Evolutionary conservation across 1,139 yeast species (phyloP), one percentile per base, ranked within the genome.

Genomic region (Scheffersomyces cryptocercus): DNA sequence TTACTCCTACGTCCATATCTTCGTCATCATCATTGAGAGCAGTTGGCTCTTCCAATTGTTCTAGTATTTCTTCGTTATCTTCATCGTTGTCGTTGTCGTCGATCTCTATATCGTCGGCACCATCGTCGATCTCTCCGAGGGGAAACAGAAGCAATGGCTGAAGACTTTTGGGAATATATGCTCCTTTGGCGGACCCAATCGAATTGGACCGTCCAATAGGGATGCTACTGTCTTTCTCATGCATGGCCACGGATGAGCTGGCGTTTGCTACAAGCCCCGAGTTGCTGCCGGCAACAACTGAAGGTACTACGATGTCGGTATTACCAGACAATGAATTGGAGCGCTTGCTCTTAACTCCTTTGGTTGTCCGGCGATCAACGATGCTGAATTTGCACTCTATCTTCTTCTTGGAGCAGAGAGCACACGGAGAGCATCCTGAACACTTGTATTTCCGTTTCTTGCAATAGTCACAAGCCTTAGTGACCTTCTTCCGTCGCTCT

Each of bases 361-460:
- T 52, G 28, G 55, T 52, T n/a, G 66, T 61, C 37, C 70, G 43
- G 36, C 61, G 53, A 40, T 65, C 70, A 14, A 64, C 52, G 7
- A 55, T 58, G 36, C 62, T 60, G 40, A 60, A 64, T 35, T 55
- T 51, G 46, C 70, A 65, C 11, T 53, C 56, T 20, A 51, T 46
- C 10, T 58, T 59, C 47, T 57, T 61, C 51, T 55, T 62, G 28
- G 49, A 41, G 48, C 70, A 65, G 28, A 57, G 46, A 15, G 53
- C 57, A 50, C 70, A 65, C 0, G 70, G 70, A 4, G 54, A 51
- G 35, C 52, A 52, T 7, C 69, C 70, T 15, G 59, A 54, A 45
- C 70, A 65, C 49, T 56, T 49, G 49, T 47, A 52, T 38, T 52
- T 52, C 9, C 55, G 42, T 41, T 50, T 50, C 48, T 52, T 52